Evolutionary conservation across 768 basidiomycete genomes (phyloP).

Genomic region (Dendrothele bispora): DNA sequence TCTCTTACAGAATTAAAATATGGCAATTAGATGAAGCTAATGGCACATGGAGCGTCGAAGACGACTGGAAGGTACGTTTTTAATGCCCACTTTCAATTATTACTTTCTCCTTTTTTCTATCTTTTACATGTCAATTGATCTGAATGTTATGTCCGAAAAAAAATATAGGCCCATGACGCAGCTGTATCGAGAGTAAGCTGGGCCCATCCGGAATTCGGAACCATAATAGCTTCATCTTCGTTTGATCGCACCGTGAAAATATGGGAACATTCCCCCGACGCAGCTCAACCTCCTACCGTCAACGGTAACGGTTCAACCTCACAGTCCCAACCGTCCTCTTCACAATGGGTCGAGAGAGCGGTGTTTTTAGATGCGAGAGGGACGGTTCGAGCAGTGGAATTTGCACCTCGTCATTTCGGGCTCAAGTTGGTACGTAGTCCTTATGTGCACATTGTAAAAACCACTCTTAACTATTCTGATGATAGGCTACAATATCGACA

Average conservation of each 20-base stretch:
- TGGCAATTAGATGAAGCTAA: constrained; percentile 77
- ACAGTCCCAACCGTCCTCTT: constrained; percentile 25
- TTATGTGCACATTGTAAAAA: not conserved
- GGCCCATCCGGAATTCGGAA: constrained; percentile 93
- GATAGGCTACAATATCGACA: constrained; percentile 84
- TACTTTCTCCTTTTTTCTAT: not conserved
- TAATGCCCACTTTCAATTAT: not conserved
- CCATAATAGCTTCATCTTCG: constrained; percentile 81
- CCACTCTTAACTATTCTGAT: not conserved
- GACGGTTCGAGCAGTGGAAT: constrained; percentile 83
- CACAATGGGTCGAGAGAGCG: constrained; percentile 74
- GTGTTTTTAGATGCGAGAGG: constrained; percentile 83
- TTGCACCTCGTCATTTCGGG: constrained; percentile 85
- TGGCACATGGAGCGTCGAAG: constrained; percentile 76
- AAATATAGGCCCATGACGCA: constrained; percentile 86
- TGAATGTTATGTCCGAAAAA: constrained; percentile 3
- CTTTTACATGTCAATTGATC: not conserved
- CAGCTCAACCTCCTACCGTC: constrained; percentile 24
- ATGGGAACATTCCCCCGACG: constrained; percentile 75
- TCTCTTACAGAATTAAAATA: constrained; percentile 68
- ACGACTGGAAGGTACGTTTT: constrained; percentile 83
- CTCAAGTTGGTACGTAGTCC: constrained; percentile 70
- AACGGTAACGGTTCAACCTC: too few relatives aligned
- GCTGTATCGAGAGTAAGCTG: constrained; percentile 81
- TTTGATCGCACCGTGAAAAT: constrained; percentile 93